Conservation (phyloP, 2,329 filamentous ascomycete species). For the Fusarium proliferatum region DNA sequence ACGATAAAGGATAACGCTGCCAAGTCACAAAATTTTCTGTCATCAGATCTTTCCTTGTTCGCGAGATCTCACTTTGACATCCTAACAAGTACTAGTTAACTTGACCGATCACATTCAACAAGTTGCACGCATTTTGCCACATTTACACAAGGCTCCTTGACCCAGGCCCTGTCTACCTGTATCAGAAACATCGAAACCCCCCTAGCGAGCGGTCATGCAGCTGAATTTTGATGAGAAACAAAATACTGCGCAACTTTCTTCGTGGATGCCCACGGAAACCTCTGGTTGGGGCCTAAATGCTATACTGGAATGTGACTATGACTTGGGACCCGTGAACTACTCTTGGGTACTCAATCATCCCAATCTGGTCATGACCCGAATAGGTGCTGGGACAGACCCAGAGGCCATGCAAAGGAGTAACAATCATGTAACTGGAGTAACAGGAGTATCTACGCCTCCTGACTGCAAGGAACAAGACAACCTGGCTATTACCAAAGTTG, state of each 20-base stretch:
- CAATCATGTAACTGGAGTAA: neutral
- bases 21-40: neutral
- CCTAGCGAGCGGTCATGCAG: neutral
- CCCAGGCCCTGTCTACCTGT: neutral
- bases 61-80: neutral
- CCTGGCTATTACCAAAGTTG: neutral
- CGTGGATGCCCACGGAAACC: neutral
- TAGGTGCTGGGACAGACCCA: neutral
- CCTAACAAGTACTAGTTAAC: neutral
- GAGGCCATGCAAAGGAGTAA: neutral
- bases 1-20: neutral
- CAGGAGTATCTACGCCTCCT: neutral
- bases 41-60: neutral
- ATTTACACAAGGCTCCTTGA: neutral
- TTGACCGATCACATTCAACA: constrained; percentile 24
- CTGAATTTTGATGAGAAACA: neutral
- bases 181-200: neutral
- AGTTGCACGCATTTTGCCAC: neutral
- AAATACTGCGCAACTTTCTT: neutral
- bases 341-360: neutral
- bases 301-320: neutral
- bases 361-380: neutral
- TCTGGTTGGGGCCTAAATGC: neutral
- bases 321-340: neutral
- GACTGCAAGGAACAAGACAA: neutral